Percentiles rank a stretch among this genome's conserved stretches.
These are phyloP conservation scores for Letharia columbiana DNA, from an alignment of 495 filamentous ascomycete species.

Conservation along the genomic window DNA sequence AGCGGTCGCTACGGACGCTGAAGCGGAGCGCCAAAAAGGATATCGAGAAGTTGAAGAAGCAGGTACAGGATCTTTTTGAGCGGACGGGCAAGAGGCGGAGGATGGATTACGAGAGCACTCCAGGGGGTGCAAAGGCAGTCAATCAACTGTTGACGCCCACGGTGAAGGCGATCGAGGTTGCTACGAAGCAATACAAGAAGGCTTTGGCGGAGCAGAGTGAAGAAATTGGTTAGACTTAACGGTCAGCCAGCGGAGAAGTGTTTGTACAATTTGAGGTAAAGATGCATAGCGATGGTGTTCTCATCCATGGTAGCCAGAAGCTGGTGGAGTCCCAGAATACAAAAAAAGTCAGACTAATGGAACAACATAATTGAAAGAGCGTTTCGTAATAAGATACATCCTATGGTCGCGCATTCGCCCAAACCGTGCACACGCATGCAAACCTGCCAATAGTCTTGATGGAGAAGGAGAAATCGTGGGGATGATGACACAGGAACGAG, in stretches of 20 bases:
- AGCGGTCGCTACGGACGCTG: constrained; percentile 71
- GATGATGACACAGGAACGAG: not conserved
- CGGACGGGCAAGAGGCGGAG: constrained; percentile 61
- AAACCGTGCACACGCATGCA: not conserved
- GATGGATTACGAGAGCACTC: constrained; percentile 53
- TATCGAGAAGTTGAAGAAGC: constrained; percentile 51
- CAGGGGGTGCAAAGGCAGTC: constrained; percentile 69
- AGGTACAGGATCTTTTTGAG: constrained; percentile 57
- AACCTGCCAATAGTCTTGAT: not conserved
- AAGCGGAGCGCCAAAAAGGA: constrained; percentile 56
- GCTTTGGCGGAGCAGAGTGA: constrained; percentile 51
- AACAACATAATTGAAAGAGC: not conserved
- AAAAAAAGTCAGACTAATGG: not conserved
- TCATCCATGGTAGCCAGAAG: not conserved
- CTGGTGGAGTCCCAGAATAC: not conserved
- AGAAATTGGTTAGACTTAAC: constrained; percentile 23
- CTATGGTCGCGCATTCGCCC: not conserved
- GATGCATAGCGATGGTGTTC: constrained; percentile 5
- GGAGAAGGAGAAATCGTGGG: not conserved
- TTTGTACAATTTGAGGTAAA: not conserved
- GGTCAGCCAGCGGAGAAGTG: not conserved
- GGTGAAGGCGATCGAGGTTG: constrained; percentile 54
- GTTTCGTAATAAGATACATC: not conserved
- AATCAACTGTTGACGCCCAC: constrained; percentile 65
- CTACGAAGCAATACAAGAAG: constrained; percentile 53